Base-by-base conservation (phyloP, 202 grass and related monocot species). In the Brachypodium distachyon region DNA sequence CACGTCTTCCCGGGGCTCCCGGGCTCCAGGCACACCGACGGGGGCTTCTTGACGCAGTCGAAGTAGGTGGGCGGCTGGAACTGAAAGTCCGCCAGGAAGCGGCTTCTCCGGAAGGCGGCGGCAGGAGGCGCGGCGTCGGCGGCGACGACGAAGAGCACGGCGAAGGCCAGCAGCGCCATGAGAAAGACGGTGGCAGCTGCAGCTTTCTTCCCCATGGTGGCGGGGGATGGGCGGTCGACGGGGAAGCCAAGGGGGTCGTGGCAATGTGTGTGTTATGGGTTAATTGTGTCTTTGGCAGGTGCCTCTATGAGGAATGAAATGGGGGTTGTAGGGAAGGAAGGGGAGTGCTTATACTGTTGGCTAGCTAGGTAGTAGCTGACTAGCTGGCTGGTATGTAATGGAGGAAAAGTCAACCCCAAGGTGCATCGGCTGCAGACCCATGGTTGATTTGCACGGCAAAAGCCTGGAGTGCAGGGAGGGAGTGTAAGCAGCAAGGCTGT, bases 391-490 rank as follows among this genome's bases (percentile, higher is more conserved):
- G n/a, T n/a, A n/a, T n/a, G n/a, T n/a, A n/a, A n/a, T n/a, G n/a
- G n/a, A n/a, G n/a, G n/a, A 60, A 48, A 82, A 82, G 82, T 81
- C 74, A 79, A 43, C n/a, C n/a, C n/a, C n/a, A n/a, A 76, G 40
- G 31, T 9, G 59, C 32, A 73, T 53, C 14, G 40, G 64, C 40
- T 38, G 75, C 56, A 47, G 36, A 61, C 28, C 34, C 28, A 78
- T 83, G 79, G 83, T 90, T 86, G 83, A 83, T 86, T 90, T 86
- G 66, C 57, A 80, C 77, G 83, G 83, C 74, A 83, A 90, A 90
- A 86, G 83, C 88, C 78, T 86, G 60, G 69, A 90, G 83, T 90
- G 83, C 14, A 52, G 83, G 75, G 69, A 62, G 83, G 88, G 62
- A 80, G 88, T 83, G 88, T 86, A 76, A n/a, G 29, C 4, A 7